Percentiles rank a stretch among this genome's conserved stretches.
Conservation (phyloP, 345 rosid species). For the Pseudoturritis turrita region DNA sequence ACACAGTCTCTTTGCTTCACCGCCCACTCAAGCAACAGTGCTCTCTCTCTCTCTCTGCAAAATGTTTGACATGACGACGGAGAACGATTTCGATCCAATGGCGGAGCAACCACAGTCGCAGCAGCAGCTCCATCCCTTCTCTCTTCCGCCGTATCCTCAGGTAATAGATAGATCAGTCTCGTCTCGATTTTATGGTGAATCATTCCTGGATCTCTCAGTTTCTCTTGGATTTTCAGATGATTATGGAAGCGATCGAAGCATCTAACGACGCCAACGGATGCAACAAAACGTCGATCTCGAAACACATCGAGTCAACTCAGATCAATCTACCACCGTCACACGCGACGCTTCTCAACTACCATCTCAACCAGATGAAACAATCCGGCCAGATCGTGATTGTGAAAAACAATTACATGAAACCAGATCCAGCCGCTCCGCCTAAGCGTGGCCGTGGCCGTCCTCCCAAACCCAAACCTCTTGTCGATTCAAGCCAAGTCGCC, state of each 20-base stretch:
- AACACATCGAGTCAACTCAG: conserved; percentile 56
- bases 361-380: conserved; percentile 63
- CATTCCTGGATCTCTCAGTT: background rate
- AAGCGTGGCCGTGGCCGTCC: conserved; percentile 95
- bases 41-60: background rate
- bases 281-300: conserved; percentile 54
- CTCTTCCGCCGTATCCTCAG: conserved; percentile 37
- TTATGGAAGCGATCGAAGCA: conserved; percentile 69
- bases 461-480: conserved; percentile 48
- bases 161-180: too few species aligned
- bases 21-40: conserved; percentile 9
- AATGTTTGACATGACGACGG: conserved; percentile 22
- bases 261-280: conserved; percentile 46
- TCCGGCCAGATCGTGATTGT: conserved; percentile 53
- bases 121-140: background rate
- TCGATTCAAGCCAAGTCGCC: background rate
- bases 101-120: background rate
- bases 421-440: conserved; percentile 69
- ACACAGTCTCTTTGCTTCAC: conserved; percentile 7
- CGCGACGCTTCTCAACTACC: conserved; percentile 51
- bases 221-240: conserved; percentile 38
- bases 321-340: conserved; percentile 55
- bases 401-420: conserved; percentile 78
- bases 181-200: background rate
- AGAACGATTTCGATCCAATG: background rate